These are phyloP conservation scores for Ciborinia camelliae DNA, from an alignment of 2,329 filamentous ascomycete genomes.

Conservation along the genomic window DNA sequence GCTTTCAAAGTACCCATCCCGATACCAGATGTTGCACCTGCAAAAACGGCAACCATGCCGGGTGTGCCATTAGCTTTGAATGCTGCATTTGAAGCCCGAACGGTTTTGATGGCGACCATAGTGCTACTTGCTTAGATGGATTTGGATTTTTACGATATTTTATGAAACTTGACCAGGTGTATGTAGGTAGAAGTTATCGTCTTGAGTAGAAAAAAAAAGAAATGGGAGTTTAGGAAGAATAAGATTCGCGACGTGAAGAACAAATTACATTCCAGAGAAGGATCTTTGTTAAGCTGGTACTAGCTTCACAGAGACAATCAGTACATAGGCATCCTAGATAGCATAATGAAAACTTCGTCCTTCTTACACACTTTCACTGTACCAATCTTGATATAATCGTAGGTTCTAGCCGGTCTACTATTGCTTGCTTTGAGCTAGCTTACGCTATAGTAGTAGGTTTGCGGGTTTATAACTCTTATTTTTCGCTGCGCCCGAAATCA, in stretches of 20 bases:
- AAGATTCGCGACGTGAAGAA: neutral
- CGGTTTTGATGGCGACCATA: slow-evolving; percentile 37
- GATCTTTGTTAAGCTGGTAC: no score
- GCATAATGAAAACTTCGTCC: no score
- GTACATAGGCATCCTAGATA: no score
- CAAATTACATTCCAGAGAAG: neutral
- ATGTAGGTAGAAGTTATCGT: neutral
- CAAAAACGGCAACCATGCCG: slow-evolving; percentile 48
- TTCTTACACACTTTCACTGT: no score
- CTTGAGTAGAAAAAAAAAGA: neutral
- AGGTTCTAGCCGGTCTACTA: no score
- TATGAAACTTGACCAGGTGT: neutral
- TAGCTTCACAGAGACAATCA: no score
- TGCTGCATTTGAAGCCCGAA: slow-evolving; percentile 42
- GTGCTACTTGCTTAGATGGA: neutral
- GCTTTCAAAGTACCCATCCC: slow-evolving; percentile 47
- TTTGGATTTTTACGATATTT: neutral
- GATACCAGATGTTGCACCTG: slow-evolving; percentile 55
- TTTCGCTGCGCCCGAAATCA: no score
- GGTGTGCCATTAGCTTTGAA: slow-evolving; percentile 34
- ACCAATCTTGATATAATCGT: no score
- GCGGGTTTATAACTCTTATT: no score
- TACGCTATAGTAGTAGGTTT: no score
- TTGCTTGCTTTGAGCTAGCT: no score
- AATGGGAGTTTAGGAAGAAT: neutral